These are phyloP conservation scores for Salix udensis DNA, from an alignment of 345 rosid species.

Conservation along the genomic window DNA sequence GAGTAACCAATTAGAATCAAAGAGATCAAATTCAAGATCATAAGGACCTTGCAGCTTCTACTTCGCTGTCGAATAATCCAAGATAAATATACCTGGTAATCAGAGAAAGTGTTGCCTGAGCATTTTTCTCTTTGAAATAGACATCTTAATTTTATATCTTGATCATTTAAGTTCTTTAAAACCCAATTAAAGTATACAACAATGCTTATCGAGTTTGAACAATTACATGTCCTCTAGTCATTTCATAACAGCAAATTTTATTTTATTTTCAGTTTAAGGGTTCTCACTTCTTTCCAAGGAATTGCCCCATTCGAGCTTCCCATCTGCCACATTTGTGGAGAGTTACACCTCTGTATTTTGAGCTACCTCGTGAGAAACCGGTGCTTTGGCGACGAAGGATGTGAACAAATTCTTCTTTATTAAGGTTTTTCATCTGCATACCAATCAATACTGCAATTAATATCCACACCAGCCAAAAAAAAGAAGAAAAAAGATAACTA, in stretches of 20 bases:
- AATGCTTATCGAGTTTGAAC: neutral
- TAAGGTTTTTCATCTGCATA: conserved; percentile 23
- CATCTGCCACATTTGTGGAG: conserved; percentile 24
- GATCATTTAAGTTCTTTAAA: neutral
- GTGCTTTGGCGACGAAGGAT: conserved; percentile 19
- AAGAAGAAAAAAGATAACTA: neutral
- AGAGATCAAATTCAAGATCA: conserved; percentile 46
- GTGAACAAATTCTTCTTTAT: conserved; percentile 24
- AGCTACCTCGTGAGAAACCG: conserved; percentile 14
- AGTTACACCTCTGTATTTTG: conserved; percentile 18
- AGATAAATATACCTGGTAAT: conserved; percentile 80
- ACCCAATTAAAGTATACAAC: neutral
- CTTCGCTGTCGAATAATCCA: conserved; percentile 92
- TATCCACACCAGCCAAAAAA: neutral
- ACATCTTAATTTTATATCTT: neutral
- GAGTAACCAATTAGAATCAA: neutral
- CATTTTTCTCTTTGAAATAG: neutral
- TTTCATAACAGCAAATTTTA: neutral
- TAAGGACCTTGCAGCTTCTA: conserved; percentile 93
- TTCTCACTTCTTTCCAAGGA: conserved; percentile 24
- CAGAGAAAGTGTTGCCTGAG: conserved; percentile 8
- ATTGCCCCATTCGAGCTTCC: conserved; percentile 24
- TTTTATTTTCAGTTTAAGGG: neutral
- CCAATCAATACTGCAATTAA: neutral
- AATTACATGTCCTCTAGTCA: neutral